Evolutionary conservation across 768 basidiomycete genomes (phyloP), one percentile per base, ranked within the genome.

Genomic region (Mycena venus): DNA sequence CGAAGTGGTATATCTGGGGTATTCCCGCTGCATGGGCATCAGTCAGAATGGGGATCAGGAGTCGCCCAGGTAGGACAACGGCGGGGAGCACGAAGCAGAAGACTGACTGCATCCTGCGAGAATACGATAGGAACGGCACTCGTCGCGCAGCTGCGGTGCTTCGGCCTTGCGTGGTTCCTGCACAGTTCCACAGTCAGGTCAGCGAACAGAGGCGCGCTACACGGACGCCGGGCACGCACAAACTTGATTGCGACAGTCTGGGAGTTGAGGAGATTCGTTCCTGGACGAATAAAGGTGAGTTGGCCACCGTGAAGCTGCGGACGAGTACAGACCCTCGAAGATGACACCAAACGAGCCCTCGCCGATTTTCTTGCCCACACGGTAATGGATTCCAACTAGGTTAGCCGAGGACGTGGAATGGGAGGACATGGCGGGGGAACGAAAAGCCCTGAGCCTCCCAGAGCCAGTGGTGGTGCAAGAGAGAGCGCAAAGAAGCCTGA

Each of bases 201-300:
- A 70, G 64, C 68, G 40, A 47, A 32, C 53, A 70, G 60, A 60
- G 29, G 62, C 70, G 69, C 59, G 31, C 51, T 51, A 6, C 12
- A 66, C 17, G n/a, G 73, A 31, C 40, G 51, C 63, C 19, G 56
- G 9, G 58, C 58, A 92, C 97, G 85, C 81, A 99, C 98, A 91
- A 99, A 99, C 89, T 99, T 99, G 92, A 99, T 99, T 76, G 98
- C 98, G 74, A 99, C 98, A 12, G 97, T 97, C 87, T 98, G 97
- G 4, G 95, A 96, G 89, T 99, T 99, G 86, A 99, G 92, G 36
- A 99, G 89, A 82, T 99, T 99, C 10, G 97, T 98, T 31, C 98
- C 98, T 99, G 80, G 40, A 49, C 77, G 53, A 71, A 34, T 36
- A 40, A 31, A 59, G n/a, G 67, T 73, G 51, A 74, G 74, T 34